Base-by-base conservation (phyloP, 768 basidiomycete genomes). In the Hericium erinaceus region DNA sequence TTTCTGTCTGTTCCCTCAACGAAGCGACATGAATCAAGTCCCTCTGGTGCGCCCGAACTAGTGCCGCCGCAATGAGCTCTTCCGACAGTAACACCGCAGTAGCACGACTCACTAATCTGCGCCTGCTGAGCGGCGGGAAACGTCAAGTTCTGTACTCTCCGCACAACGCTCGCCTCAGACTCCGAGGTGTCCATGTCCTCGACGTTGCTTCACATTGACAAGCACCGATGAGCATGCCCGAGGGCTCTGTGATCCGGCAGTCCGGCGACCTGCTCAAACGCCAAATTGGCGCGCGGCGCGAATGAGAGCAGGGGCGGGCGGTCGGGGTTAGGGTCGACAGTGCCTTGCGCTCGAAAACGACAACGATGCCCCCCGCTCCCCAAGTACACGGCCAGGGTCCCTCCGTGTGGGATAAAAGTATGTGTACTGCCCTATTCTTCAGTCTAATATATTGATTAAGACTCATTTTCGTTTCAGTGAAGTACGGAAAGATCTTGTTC, bases 21-120 rank as follows among this genome's bases (percentile, higher is more conserved):
- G 81, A 80, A 33, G 84, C 77, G 46, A 92, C 76, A 72, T 92
- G 87, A 65, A 84, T 88, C 48, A 89, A 61, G 69, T 94, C 92
- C 60, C 92, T 75, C 66, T 93, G 92, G 66, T 90, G 87, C 39
- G 91, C 87, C 58, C 92, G 80, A 67, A 93, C 92, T 94, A 67
- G 28, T 8, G 28, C 16, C 44, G 26, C 44, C 54, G 44, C 39
- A n/a, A 28, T 41, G 44, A 58, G 61, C 50, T 63, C 57, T 62
- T 61, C 44, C 58, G 52, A 39, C 50, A 58, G 46, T 52, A 9
- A n/a, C 33, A 56, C 13, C 10, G 48, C 55, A 15, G 22, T 48
- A 6, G 16, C 28, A 48, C 26, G n/a, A 76, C 89, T 53, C 61
- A 92, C 91, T 87, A 60, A 90, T 92, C 71, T 92, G 91, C 39